phyloP scores from a whole-genome alignment of 2,329 filamentous ascomycete species.

The Alternaria atra region DNA sequence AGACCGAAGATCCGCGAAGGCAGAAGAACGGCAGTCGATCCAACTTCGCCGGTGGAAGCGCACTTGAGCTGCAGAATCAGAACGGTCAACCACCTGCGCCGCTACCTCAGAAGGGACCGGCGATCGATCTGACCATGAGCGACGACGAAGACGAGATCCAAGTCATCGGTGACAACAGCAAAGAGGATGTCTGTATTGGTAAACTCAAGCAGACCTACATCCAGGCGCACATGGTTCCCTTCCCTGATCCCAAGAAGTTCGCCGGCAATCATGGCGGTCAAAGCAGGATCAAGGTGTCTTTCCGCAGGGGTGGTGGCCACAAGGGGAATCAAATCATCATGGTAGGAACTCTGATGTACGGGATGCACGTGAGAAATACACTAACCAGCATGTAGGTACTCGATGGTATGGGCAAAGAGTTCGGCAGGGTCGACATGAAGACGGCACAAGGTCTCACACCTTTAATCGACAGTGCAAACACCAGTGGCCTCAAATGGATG shows the following conservation, averaged over 20 bases:
- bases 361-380: not conserved
- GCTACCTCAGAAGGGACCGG: conserved; percentile 13
- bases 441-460: conserved; percentile 74
- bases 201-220: conserved; percentile 74
- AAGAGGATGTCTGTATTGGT: conserved; percentile 82
- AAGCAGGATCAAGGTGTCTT: conserved; percentile 76
- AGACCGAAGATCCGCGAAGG: conserved; percentile 34
- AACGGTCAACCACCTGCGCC: conserved; percentile 16
- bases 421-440: conserved; percentile 77
- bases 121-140: conserved; percentile 50
- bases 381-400: conserved; percentile 53
- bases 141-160: conserved; percentile 72
- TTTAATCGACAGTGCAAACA: conserved; percentile 71
- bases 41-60: conserved; percentile 29
- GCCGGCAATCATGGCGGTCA: conserved; percentile 66
- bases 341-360: conserved; percentile 36
- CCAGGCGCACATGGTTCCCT: conserved; percentile 73
- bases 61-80: conserved; percentile 57
- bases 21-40: conserved; percentile 27
- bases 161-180: conserved; percentile 66
- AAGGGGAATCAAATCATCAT: conserved; percentile 73
- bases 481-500: conserved; percentile 72
- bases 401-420: conserved; percentile 74
- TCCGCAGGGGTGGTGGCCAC: conserved; percentile 67
- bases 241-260: conserved; percentile 70